These are phyloP conservation scores for Dionaea muscipula DNA, from an alignment of 179 eudicot genomes.

Conservation along the genomic window DNA sequence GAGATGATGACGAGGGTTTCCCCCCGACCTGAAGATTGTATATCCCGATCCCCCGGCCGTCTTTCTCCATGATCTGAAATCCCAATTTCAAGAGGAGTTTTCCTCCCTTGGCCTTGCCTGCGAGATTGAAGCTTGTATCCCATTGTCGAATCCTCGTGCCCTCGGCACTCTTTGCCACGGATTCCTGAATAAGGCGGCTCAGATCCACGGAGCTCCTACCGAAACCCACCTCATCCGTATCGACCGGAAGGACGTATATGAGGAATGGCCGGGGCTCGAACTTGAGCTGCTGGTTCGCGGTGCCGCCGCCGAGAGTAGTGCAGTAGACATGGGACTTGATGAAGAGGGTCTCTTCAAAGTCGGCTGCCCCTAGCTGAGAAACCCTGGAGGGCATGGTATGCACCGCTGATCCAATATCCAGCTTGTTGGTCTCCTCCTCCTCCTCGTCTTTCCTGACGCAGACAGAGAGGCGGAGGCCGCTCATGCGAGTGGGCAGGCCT, in stretches of 20 bases:
- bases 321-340: slow-evolving; percentile 72
- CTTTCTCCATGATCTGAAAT: slow-evolving; percentile 93
- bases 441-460: slow-evolving; percentile 80
- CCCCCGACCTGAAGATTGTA: slow-evolving; percentile 40
- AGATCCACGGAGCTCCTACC: slow-evolving; percentile 66
- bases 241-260: slow-evolving; percentile 64
- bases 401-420: too few species aligned
- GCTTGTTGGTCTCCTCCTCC: slow-evolving; percentile 70
- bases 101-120: slow-evolving; percentile 88
- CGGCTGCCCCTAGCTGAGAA: slow-evolving; percentile 81
- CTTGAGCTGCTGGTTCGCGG: slow-evolving; percentile 37
- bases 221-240: slow-evolving; percentile 74
- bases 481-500: slow-evolving; percentile 75
- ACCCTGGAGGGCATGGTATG: slow-evolving; percentile 96
- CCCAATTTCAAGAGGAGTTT: slow-evolving; percentile 73
- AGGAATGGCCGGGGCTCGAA: slow-evolving; percentile 73
- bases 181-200: slow-evolving; percentile 63
- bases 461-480: slow-evolving; percentile 79
- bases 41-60: slow-evolving; percentile 63
- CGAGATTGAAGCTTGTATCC: slow-evolving; percentile 63
- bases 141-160: slow-evolving; percentile 71
- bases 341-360: slow-evolving; percentile 84
- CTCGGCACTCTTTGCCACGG: slow-evolving; percentile 51
- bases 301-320: slow-evolving; percentile 30
- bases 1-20: slow-evolving; percentile 26